Base-by-base conservation (phyloP, 2,329 filamentous ascomycete genomes). In the Cytospora piceae region DNA sequence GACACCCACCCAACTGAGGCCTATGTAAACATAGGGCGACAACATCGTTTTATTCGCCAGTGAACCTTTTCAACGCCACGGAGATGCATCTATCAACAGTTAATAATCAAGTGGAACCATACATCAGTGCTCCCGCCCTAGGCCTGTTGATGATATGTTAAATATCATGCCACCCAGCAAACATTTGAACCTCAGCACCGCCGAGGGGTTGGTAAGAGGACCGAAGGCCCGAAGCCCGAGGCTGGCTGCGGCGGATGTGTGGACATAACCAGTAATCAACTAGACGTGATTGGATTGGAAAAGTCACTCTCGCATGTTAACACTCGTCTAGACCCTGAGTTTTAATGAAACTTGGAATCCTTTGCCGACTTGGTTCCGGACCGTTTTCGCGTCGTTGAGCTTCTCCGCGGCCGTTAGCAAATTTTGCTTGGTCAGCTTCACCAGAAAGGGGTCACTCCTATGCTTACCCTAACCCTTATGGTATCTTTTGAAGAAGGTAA, bases 151-250 rank as follows among this genome's bases (percentile, higher is more conserved):
- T 3, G 17, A 42, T 4, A 42, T 1, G 15, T 51, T 12, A 27
- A 12, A n/a, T 22, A 62, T 62, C 52, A 62, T 49, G 60, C 60
- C 60, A 62, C 52, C 20, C 52, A 52, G 2, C 29, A 27, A 15
- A n/a, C n/a, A n/a, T n/a, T n/a, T n/a, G n/a, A n/a, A 53, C 8
- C 7, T 56, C 59, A 53, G 51, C 34, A 62, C 51, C 24, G 49
- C 52, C 52, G 52, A 52, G 29, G 37, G 14, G 60, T 62, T 52
- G 37, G 52, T 39, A 39, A 39, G 37, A 39, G 15, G 17, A 9
- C 17, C 39, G 39, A 42, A 20, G 55, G 52, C n/a, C 52, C 60
- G 60, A 62, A 51, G 27, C 12, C 20, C 8, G 39, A 34, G 9
- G 52, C 52, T 56, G 52, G 34, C 60, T 22, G 20, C 14, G 20